Percentiles rank a stretch among this genome's conserved stretches.
Conservation (phyloP, 2,329 filamentous ascomycete genomes). For the Pseudogymnoascus sp. region DNA sequence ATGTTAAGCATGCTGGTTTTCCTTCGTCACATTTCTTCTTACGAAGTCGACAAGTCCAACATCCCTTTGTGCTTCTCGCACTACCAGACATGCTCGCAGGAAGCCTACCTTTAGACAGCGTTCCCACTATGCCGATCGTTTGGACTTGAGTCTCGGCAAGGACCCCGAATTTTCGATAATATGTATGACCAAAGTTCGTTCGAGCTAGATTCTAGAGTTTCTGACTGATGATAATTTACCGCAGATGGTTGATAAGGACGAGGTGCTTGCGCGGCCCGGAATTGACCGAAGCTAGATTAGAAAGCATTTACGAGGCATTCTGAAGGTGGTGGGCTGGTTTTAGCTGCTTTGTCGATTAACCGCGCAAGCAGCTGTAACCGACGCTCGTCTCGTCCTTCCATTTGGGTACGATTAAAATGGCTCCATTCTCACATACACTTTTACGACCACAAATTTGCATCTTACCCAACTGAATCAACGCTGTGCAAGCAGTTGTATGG, state of each 20-base stretch:
- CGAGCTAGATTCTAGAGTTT: not conserved
- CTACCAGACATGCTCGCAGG: not conserved
- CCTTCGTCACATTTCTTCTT: constrained; percentile 62
- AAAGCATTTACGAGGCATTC: not conserved
- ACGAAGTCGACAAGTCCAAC: constrained; percentile 58
- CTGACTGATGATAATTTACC: not conserved
- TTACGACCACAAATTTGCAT: not conserved
- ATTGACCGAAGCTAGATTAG: not conserved
- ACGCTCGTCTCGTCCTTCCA: constrained; percentile 5
- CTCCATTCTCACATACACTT: not conserved
- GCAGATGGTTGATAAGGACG: not conserved
- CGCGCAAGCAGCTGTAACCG: constrained; percentile 1
- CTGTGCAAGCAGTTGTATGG: not conserved
- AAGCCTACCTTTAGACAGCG: not conserved
- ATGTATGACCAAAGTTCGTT: not conserved
- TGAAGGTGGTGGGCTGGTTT: not conserved
- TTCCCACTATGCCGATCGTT: not conserved
- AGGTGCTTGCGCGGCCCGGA: not conserved
- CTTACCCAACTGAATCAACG: not conserved
- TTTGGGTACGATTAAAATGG: not conserved
- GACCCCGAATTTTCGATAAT: not conserved
- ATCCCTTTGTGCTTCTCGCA: constrained; percentile 34
- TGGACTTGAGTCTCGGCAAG: not conserved
- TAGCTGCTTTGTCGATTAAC: not conserved
- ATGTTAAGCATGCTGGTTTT: constrained; percentile 51